Base-by-base conservation (phyloP, 805 yeast species). In the Komagataella ulmi region DNA sequence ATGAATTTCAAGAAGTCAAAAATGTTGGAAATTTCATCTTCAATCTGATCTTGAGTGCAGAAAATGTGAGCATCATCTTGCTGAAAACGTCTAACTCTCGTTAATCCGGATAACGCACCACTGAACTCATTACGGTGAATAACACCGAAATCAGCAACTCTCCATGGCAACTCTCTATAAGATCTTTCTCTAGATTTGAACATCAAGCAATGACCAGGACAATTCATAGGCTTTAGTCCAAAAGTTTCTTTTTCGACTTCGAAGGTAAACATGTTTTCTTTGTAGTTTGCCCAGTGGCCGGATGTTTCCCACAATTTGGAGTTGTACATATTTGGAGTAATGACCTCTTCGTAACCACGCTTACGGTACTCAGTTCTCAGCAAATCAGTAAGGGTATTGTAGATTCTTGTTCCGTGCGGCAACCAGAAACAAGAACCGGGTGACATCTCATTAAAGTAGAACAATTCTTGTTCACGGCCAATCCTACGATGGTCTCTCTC, bases 401-500 rank as follows among this genome's bases (percentile, higher is more conserved):
- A 93, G 65, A 93, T 93, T 73, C 98, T 85, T 49, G 99, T 83
- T 71, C 99, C 99, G 64, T 91, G 99, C 50, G 99, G 99, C 62
- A 93, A 78, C 98, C 98, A 93, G 81, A 93, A 93, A 54, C 96
- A 90, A 45, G 95, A 82, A 58, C 99, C 99, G 52, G 99, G 99
- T 17, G 97, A 87, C 85, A 91, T 72, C 70, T 93, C 99, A 69
- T 93, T 81, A 80, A 93, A 93, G 71, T 84, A 80, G 73, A 90
- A 93, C 63, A 93, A 77, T 65, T 93, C 98, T 73, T 93, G 99
- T 62, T 93, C 98, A 63, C 74, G 85, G 68, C 99, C 99, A 58
- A 93, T 84, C 71, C 83, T 90, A 72, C 99, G 81, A 71, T 93
- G 99, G 67, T 87, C 95, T 75, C 99, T 87, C 67, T 82, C 80